A percentile compares a stretch with the other conserved stretches of the same genome.
These are phyloP conservation scores for Podaxis sp. DNA, from an alignment of 768 basidiomycete genomes.

Conservation along the genomic window DNA sequence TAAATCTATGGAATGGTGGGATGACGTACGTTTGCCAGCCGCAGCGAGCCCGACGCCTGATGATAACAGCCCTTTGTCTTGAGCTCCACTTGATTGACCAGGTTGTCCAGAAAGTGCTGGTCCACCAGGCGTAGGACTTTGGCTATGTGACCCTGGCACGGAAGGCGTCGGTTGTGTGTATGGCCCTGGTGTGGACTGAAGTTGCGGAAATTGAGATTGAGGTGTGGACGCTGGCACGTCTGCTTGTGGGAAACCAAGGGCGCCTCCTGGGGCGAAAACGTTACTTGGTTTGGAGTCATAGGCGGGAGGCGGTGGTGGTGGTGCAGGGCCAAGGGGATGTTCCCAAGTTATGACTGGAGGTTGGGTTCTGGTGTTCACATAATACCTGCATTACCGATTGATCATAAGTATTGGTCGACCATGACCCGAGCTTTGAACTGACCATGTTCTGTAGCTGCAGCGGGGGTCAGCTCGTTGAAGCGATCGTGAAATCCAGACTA, in stretches of 20 bases:
- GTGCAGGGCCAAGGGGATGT: constrained; percentile 56
- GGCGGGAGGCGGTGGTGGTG: constrained; percentile 36
- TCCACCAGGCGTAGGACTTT: neutral
- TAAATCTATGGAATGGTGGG: neutral
- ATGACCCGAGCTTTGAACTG: constrained; percentile 12
- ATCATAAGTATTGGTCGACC: neutral
- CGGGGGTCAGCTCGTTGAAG: constrained; percentile 14
- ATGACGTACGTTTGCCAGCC: constrained; percentile 5
- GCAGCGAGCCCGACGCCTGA: constrained; percentile 3
- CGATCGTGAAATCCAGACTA: constrained; percentile 19
- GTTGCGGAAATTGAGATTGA: neutral
- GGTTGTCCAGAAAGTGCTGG: neutral
- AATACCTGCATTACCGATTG: constrained; percentile 50
- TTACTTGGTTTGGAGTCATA: neutral
- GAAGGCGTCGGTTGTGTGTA: constrained; percentile 12
- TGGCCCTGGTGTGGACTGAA: neutral
- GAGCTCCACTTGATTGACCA: neutral
- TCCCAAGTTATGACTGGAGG: constrained; percentile 68
- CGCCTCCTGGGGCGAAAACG: neutral
- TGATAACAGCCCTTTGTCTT: constrained; percentile 13
- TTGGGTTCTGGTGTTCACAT: constrained; percentile 59
- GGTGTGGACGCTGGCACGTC: constrained; percentile 11
- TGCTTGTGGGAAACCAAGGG: constrained; percentile 13
- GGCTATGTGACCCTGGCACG: constrained; percentile 15
- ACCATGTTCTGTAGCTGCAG: constrained; percentile 59